Evolutionary conservation across 257 asterid species (phyloP).

Genomic region (Solanum sitiens): DNA sequence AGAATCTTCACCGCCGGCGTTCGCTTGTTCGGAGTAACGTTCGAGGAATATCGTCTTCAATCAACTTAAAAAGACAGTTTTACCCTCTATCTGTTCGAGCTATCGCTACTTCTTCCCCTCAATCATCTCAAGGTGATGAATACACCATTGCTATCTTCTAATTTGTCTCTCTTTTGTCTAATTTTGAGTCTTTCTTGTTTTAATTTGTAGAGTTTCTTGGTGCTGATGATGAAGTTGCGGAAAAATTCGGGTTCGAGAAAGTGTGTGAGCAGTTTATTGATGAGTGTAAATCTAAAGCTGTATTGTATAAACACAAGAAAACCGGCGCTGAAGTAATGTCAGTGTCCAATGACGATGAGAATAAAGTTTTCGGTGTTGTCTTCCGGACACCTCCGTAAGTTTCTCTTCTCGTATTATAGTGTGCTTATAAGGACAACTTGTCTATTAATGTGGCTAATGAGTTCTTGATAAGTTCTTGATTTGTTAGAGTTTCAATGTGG

Average conservation of each 20-base stretch:
- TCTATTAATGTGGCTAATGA: background rate
- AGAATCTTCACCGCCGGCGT: conserved; percentile 29
- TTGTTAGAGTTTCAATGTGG: background rate
- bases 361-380: conserved; percentile 91
- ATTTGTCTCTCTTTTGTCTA: background rate
- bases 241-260: conserved; percentile 83
- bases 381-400: conserved; percentile 96
- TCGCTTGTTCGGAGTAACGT: conserved; percentile 35
- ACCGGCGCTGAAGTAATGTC: conserved; percentile 97
- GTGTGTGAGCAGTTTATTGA: conserved; percentile 82
- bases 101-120: conserved; percentile 57
- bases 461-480: background rate
- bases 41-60: conserved; percentile 33
- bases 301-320: conserved; percentile 87
- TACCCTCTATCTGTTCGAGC: conserved; percentile 53
- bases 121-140: conserved; percentile 29
- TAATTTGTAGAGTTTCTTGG: conserved; percentile 35
- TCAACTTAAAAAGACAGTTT: conserved; percentile 29
- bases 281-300: conserved; percentile 90
- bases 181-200: background rate
- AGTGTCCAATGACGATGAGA: conserved; percentile 88
- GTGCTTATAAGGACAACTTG: background rate
- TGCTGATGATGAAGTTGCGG: conserved; percentile 70
- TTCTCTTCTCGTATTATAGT: background rate
- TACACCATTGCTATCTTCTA: background rate